Evolutionary conservation across 2,329 filamentous ascomycete species (phyloP).

Genomic region (Juglanconis oblonga): DNA sequence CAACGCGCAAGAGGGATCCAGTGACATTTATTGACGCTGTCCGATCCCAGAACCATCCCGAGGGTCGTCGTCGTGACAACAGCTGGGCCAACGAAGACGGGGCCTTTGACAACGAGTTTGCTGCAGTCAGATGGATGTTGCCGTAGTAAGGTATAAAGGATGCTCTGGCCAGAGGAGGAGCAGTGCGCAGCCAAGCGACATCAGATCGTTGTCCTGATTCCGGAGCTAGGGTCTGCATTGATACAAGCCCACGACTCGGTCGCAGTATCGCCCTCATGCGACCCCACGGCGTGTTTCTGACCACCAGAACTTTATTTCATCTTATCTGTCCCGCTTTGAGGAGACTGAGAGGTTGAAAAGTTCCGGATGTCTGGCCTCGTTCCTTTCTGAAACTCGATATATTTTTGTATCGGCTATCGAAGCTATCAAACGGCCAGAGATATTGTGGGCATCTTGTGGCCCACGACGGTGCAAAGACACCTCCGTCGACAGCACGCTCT

Average conservation of each 20-base stretch:
- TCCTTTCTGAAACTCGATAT: not conserved
- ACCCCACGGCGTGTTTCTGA: not conserved
- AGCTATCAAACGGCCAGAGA: not conserved
- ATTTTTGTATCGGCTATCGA: not conserved
- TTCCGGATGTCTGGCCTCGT: not conserved
- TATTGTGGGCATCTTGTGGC: not conserved
- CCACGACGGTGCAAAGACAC: too few species aligned
- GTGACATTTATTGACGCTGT: too few species aligned
- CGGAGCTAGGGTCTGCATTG: slow-evolving; percentile 4
- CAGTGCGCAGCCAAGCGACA: not conserved
- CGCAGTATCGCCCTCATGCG: not conserved
- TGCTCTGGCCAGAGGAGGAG: not conserved
- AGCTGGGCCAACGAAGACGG: not conserved
- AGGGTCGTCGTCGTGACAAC: slow-evolving; percentile 16
- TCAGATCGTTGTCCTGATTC: not conserved
- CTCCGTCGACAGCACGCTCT: not conserved
- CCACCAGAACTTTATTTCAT: not conserved
- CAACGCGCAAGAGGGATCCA: too few species aligned
- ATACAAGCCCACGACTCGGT: not conserved
- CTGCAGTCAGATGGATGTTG: not conserved
- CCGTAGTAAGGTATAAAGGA: not conserved
- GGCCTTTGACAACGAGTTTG: not conserved
- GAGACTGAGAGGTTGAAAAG: not conserved
- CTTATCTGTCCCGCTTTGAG: not conserved
- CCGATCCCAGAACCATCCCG: not conserved